Conservation (phyloP, 495 filamentous ascomycete genomes). For the Extremus antarcticus region DNA sequence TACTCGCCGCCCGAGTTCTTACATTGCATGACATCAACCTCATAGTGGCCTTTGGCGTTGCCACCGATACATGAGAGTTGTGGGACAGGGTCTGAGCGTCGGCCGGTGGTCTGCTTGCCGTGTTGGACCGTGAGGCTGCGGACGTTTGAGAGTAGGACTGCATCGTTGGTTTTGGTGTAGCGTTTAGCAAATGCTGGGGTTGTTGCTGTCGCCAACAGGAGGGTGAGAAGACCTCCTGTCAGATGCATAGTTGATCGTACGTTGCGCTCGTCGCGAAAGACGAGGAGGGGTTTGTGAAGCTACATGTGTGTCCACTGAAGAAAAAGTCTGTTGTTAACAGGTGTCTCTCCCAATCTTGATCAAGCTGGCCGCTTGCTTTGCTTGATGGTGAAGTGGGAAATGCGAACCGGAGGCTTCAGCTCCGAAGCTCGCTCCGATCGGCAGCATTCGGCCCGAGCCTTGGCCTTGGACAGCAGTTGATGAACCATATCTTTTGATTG, state of each 20-base stretch:
- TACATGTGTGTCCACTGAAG: not conserved
- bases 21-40: slow-evolving; percentile 76
- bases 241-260: not conserved
- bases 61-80: slow-evolving; percentile 76
- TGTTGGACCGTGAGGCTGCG: slow-evolving; percentile 64
- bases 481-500: too few relatives aligned
- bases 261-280: not conserved
- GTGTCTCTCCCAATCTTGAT: not conserved
- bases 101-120: slow-evolving; percentile 52
- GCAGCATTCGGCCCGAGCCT: too few relatives aligned
- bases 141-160: slow-evolving; percentile 65
- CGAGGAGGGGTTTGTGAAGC: not conserved
- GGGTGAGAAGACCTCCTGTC: not conserved
- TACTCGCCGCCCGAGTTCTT: slow-evolving; percentile 57
- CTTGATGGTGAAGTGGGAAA: too few relatives aligned
- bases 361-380: too few relatives aligned
- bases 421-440: too few relatives aligned
- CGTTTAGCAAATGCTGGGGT: not conserved
- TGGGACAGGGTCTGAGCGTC: slow-evolving; percentile 66
- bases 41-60: slow-evolving; percentile 49
- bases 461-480: too few relatives aligned
- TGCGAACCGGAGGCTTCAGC: too few relatives aligned
- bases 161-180: slow-evolving; percentile 2
- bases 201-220: not conserved
- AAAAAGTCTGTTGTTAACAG: not conserved